These are phyloP conservation scores for Tylopilus vinaceipallidus DNA, from an alignment of 768 basidiomycete genomes.

Conservation along the genomic window DNA sequence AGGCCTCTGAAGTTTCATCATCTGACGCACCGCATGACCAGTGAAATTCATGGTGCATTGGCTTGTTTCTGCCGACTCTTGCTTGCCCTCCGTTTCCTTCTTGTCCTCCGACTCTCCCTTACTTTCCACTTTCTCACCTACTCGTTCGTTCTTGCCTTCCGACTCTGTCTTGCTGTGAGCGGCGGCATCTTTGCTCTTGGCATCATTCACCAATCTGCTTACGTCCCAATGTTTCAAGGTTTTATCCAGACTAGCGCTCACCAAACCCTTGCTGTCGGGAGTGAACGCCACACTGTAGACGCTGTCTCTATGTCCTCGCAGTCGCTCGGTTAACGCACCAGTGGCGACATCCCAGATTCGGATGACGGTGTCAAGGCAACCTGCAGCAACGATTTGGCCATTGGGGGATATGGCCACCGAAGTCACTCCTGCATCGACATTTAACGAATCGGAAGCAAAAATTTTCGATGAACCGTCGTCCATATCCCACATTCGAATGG, in stretches of 20 bases:
- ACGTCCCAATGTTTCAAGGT: conserved; percentile 89
- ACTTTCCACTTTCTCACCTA: too few species aligned
- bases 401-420: conserved; percentile 78
- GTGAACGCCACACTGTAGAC: conserved; percentile 93
- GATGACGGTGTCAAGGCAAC: conserved; percentile 72
- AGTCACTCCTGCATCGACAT: conserved; percentile 67
- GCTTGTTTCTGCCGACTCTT: conserved; percentile 45
- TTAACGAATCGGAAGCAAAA: conserved; percentile 47
- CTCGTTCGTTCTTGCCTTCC: too few species aligned
- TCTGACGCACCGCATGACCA: conserved; percentile 72
- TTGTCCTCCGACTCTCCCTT: too few species aligned
- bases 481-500: conserved; percentile 75
- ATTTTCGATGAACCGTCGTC: conserved; percentile 34
- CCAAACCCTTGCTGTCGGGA: conserved; percentile 83
- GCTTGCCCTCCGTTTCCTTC: too few species aligned
- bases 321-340: conserved; percentile 64
- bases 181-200: conserved; percentile 33
- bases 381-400: conserved; percentile 63
- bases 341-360: conserved; percentile 77
- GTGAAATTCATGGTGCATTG: conserved; percentile 80
- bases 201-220: conserved; percentile 30
- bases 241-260: conserved; percentile 90
- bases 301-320: conserved; percentile 78
- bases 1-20: neutral
- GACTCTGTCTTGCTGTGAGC: conserved; percentile 48